Conservation (phyloP, 306 rosid genomes). For the Cicer chorassanicum region DNA sequence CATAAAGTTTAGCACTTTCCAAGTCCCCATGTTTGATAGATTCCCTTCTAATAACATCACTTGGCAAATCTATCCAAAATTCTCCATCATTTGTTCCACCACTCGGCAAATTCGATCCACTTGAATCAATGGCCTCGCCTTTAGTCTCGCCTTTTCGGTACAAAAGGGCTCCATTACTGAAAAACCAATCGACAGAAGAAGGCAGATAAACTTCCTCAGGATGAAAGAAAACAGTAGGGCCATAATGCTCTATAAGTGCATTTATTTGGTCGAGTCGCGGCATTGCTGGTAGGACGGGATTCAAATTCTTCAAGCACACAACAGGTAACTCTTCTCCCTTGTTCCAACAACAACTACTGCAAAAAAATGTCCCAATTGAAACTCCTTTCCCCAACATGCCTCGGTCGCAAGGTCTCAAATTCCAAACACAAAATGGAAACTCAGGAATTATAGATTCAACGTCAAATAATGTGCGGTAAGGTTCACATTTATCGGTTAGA, state of each 20-base stretch:
- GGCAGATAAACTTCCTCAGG: constrained; percentile 85
- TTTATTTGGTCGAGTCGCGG: constrained; percentile 75
- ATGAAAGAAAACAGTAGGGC: constrained; percentile 87
- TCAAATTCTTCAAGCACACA: constrained; percentile 83
- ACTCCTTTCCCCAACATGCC: constrained; percentile 79
- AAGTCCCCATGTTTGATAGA: constrained; percentile 64
- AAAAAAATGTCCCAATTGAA: constrained; percentile 73
- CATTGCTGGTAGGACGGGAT: constrained; percentile 61
- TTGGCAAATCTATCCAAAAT: constrained; percentile 89
- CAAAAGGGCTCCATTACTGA: constrained; percentile 67
- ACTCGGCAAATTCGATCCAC: constrained; percentile 76
- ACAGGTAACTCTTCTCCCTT: constrained; percentile 61
- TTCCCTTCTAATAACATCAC: constrained; percentile 58
- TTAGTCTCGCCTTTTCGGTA: constrained; percentile 49
- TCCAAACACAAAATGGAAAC: constrained; percentile 66
- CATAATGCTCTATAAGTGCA: constrained; percentile 82
- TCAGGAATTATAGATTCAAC: constrained; percentile 40
- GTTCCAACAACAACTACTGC: constrained; percentile 50
- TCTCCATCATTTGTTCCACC: constrained; percentile 70
- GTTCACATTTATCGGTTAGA: constrained; percentile 70
- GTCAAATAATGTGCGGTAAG: constrained; percentile 56
- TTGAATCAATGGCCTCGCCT: constrained; percentile 67
- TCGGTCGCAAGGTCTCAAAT: constrained; percentile 61
- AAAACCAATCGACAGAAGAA: constrained; percentile 93
- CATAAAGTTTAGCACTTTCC: constrained; percentile 73